Conservation (phyloP, 2,329 filamentous ascomycete genomes). For the Fusarium lateritium region DNA sequence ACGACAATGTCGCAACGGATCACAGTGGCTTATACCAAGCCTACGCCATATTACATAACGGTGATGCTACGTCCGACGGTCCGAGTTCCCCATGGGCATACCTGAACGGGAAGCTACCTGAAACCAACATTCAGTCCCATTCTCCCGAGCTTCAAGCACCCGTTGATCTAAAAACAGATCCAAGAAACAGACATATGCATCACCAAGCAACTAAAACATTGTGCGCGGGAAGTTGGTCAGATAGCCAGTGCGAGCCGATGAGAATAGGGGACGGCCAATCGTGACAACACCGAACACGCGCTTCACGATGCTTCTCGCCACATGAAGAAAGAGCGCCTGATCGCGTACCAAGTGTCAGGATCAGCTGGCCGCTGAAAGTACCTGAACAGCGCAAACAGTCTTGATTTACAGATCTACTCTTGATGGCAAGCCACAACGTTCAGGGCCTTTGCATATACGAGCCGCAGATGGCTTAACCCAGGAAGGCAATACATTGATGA, state of each 20-base stretch:
- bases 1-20: neutral
- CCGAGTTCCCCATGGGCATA: neutral
- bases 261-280: neutral
- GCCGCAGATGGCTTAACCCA: conserved; percentile 15
- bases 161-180: neutral
- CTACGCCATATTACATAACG: conserved; percentile 19
- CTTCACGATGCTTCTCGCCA: neutral
- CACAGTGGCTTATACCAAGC: neutral
- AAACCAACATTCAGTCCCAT: conserved; percentile 20
- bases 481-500: neutral
- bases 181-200: no score
- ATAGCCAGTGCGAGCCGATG: neutral
- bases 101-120: conserved; percentile 10
- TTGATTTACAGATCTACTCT: neutral
- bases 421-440: neutral
- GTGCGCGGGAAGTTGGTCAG: neutral
- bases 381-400: no score
- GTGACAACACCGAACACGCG: neutral
- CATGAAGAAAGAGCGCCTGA: neutral
- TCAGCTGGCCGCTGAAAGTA: neutral
- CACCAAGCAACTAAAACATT: neutral
- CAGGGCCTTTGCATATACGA: conserved; percentile 27
- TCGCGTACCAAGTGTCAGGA: neutral
- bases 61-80: neutral
- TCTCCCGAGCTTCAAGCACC: neutral